Base-by-base conservation (phyloP, 768 basidiomycete genomes). In the Psilocybe tampanensis region DNA sequence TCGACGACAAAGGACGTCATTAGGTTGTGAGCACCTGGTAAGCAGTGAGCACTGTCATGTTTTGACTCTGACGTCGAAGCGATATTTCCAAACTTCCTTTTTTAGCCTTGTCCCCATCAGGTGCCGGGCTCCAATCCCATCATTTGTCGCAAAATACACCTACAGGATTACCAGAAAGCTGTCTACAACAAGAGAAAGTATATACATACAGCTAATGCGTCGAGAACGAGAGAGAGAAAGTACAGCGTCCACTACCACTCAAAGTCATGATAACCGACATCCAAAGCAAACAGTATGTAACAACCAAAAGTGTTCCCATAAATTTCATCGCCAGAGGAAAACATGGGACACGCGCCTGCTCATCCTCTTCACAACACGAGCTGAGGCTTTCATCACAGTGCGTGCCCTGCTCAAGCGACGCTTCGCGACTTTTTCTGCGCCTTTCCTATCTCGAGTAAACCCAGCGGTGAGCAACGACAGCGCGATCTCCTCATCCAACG, bases 401-500 rank as follows among this genome's bases (percentile, higher is more conserved):
- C 21, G 53, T 12, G n/a, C 2, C 18, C 24, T 58, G 34, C 47
- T 55, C 13, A 42, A 26, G 13, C 52, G 44, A 15, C 42, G 33
- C 23, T 29, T 51, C 36, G 17, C 8, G 15, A 15, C 21, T 18
- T 9, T 54, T 26, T 50, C 51, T 13, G 41, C 3, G 18, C 17
- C 21, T 26, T 24, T 39, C 18, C 18, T 43, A n/a, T 39, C 19
- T 70, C 49, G 67, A 44, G 41, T 21, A 7, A 47, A 21, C 12
- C 64, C 56, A 22, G 64, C 64, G 29, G 58, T 47, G n/a, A 70
- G 59, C 39, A 70, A 39, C 3, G 67, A 62, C 3, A 70, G 64
- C 2, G 62, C 62, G 24, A 70, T 47, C 32, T 56, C 56, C 52
- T 70, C 64, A 21, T 67, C 69, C 39, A 70, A 52, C 17, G 63